These are phyloP conservation scores for Candida wancherniae DNA, from an alignment of 805 yeast species.

Conservation along the genomic window DNA sequence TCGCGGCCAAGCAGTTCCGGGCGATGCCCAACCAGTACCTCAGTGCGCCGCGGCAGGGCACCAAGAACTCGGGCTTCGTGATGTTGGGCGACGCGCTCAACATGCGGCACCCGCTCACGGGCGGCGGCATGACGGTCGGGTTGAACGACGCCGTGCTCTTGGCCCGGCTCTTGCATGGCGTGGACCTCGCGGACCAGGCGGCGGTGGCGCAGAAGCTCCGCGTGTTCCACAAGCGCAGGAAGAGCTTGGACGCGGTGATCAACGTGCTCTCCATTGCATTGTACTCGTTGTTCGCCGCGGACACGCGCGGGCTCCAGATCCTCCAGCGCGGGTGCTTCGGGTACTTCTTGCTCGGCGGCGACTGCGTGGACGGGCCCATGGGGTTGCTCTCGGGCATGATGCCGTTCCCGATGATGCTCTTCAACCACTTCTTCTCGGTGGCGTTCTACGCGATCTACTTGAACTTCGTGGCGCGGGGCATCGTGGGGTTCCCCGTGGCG, in stretches of 20 bases:
- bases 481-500: constrained; percentile 64
- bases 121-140: constrained; percentile 99
- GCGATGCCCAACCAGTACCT: constrained; percentile 94
- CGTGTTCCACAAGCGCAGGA: constrained; percentile 74
- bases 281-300: constrained; percentile 87
- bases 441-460: constrained; percentile 77
- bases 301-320: constrained; percentile 54
- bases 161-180: constrained; percentile 54
- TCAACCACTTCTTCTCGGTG: constrained; percentile 85
- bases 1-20: constrained; percentile 52
- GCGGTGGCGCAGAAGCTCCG: constrained; percentile 51
- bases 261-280: constrained; percentile 89
- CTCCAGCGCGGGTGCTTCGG: constrained; percentile 86
- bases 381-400: constrained; percentile 77
- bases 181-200: constrained; percentile 54
- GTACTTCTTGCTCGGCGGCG: constrained; percentile 83
- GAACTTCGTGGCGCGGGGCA: constrained; percentile 64
- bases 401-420: constrained; percentile 68
- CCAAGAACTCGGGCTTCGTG: constrained; percentile 60
- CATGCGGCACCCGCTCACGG: constrained; percentile 97
- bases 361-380: constrained; percentile 71
- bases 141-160: constrained; percentile 75
- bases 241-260: constrained; percentile 73
- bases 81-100: constrained; percentile 90
- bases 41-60: constrained; percentile 64